These are phyloP conservation scores for Termitomyces sp. DNA, from an alignment of 768 basidiomycete genomes.

Conservation along the genomic window DNA sequence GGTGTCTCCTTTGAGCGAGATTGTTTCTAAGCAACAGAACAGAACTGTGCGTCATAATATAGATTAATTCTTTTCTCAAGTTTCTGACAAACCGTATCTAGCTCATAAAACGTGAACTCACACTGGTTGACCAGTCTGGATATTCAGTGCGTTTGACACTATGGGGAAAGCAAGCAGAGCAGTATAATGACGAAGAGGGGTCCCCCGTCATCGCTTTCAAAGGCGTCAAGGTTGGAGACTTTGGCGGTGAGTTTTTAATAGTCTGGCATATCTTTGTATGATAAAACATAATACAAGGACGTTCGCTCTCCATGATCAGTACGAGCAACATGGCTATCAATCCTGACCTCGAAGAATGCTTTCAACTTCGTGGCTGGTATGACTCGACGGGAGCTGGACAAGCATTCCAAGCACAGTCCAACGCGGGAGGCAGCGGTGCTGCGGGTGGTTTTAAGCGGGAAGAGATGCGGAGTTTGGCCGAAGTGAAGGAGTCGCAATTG, in stretches of 20 bases:
- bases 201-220: constrained; percentile 89
- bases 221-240: constrained; percentile 91
- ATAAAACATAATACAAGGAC: constrained; percentile 45
- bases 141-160: constrained; percentile 82
- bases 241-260: constrained; percentile 54
- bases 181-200: constrained; percentile 50
- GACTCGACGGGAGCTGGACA: constrained; percentile 63
- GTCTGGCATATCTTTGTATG: background rate
- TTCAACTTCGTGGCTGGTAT: constrained; percentile 89
- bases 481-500: constrained; percentile 76
- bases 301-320: constrained; percentile 81
- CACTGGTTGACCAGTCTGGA: constrained; percentile 80
- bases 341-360: constrained; percentile 91
- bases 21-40: constrained; percentile 73
- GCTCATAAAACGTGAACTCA: constrained; percentile 88
- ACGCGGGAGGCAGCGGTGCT: constrained; percentile 31
- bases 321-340: constrained; percentile 80
- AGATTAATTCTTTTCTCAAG: constrained; percentile 2
- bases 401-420: constrained; percentile 73
- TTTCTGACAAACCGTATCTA: constrained; percentile 27
- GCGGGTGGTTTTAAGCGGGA: constrained; percentile 58
- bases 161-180: constrained; percentile 95
- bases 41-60: constrained; percentile 48
- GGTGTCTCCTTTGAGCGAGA: constrained; percentile 60
- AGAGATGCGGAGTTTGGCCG: constrained; percentile 70